phyloP scores from a whole-genome alignment of 1,284 basidiomycete genomes.

The Malassezia japonica region DNA sequence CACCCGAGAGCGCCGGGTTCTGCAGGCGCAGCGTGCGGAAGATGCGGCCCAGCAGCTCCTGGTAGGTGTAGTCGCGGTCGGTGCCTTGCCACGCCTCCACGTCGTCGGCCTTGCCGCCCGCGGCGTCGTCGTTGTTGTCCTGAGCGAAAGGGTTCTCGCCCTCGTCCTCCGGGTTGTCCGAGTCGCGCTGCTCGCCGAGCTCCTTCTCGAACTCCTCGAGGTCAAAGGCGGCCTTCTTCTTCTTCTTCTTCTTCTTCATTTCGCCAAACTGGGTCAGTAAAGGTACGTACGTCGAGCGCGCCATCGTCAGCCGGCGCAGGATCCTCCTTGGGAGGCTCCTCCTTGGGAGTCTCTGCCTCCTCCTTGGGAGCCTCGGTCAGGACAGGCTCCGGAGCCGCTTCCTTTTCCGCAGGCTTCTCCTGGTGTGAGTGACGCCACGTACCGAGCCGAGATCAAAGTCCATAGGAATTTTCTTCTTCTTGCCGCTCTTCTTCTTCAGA shows the following conservation, averaged over 20 bases:
- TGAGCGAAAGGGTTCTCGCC: constrained; percentile 38
- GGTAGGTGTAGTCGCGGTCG: constrained; percentile 88
- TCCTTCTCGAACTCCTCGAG: constrained; percentile 49
- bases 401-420: constrained; percentile 1
- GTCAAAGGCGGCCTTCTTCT: constrained; percentile 47
- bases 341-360: background rate
- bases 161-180: constrained; percentile 54
- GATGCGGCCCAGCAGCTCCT: constrained; percentile 88
- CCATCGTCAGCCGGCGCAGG: constrained; percentile 14
- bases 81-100: constrained; percentile 65
- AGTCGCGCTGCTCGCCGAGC: constrained; percentile 52
- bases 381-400: background rate
- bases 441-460: constrained; percentile 58
- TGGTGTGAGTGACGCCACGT: background rate
- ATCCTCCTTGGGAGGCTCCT: constrained; percentile 21
- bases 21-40: constrained; percentile 83
- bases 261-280: constrained; percentile 50
- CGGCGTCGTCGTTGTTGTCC: constrained; percentile 22
- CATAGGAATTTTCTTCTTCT: constrained; percentile 76
- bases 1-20: constrained; percentile 73
- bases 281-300: constrained; percentile 42
- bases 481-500: constrained; percentile 77
- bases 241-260: constrained; percentile 53
- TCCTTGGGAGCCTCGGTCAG: background rate
- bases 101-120: constrained; percentile 18